phyloP scores from a whole-genome alignment of 2,329 filamentous ascomycete species.

The Aspergillus latus region DNA sequence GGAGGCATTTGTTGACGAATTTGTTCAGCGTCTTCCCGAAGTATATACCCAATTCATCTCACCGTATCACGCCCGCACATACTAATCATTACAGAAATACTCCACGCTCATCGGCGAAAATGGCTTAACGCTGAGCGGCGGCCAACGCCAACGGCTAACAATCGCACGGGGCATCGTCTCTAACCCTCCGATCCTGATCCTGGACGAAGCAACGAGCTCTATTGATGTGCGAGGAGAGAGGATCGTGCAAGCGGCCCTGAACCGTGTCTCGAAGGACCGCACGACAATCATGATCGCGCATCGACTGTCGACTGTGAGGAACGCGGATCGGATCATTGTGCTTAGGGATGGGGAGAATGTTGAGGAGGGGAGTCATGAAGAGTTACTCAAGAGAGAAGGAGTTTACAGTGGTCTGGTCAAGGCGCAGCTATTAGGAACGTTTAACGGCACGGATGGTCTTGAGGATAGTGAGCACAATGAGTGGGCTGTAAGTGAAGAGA shows the following conservation, averaged over 20 bases:
- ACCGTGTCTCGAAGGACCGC: constrained; percentile 77
- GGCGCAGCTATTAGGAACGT: constrained; percentile 57
- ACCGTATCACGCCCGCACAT: neutral
- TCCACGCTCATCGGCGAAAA: constrained; percentile 91
- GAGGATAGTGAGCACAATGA: neutral
- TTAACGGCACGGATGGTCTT: neutral
- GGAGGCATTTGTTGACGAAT: constrained; percentile 92
- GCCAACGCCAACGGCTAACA: constrained; percentile 94
- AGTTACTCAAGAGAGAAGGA: constrained; percentile 66
- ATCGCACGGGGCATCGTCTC: constrained; percentile 89
- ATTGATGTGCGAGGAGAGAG: constrained; percentile 94
- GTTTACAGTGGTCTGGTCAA: constrained; percentile 85
- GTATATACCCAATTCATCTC: neutral
- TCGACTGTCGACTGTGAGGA: constrained; percentile 88
- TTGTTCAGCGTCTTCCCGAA: constrained; percentile 70
- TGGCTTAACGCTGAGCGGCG: constrained; percentile 87
- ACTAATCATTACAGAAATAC: constrained; percentile 66
- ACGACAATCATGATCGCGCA: constrained; percentile 97
- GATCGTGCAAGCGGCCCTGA: constrained; percentile 88
- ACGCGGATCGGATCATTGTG: constrained; percentile 93
- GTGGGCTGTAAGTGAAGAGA: constrained; percentile 2
- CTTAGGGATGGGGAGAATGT: constrained; percentile 80
- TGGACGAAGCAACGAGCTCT: constrained; percentile 93
- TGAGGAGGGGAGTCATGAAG: constrained; percentile 86
- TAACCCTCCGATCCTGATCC: constrained; percentile 87